Base-by-base conservation (phyloP, 129 eudicot species). In the Centrapalus pauciflorus region DNA sequence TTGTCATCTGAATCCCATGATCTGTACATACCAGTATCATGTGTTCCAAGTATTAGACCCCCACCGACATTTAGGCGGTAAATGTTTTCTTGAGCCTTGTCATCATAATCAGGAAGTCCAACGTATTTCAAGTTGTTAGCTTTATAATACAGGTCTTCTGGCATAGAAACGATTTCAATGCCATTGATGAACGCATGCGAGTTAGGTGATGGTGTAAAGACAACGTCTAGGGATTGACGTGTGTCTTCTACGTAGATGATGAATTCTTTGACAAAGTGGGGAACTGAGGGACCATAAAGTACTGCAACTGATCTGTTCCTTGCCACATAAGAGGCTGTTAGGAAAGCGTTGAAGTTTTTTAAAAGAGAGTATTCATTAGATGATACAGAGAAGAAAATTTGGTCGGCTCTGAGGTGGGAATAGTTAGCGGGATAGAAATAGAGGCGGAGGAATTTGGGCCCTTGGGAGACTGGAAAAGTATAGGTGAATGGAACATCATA, bases 371-470 rank as follows among this genome's bases (percentile, higher is more conserved):
- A 55, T 61, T 68, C 63, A 7, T 69, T 73, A 8, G 82, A 75
- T 33, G 57, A 50, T 5, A 83, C 82, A 0, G 78, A 54, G 80
- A 86, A 86, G 21, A 71, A 69, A n/a, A 71, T 41, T 0, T 51
- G 23, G 29, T 57, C 13, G 5, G 43, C 29, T 12, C 32, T 27
- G 30, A 21, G 17, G 64, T 1, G 33, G 27, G 75, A 55, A 30
- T 75, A 75, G 5, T 30, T 35, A 63, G 68, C 32, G 0, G 86
- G 76, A 52, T 81, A 78, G 76, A 87, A 87, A 69, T 84, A 71
- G 23, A 87, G 84, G 25, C 95, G 88, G 34, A 87, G 74, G 77
- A 84, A 79, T 51, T 82, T 84, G 16, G 77, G 83, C 14, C 83
- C 85, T 3, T 67, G 7, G 29, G 74, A 26, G 35, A 76, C 70